Evolutionary conservation across 2,329 filamentous ascomycete genomes (phyloP).

Genomic region (Cadophora sp.): DNA sequence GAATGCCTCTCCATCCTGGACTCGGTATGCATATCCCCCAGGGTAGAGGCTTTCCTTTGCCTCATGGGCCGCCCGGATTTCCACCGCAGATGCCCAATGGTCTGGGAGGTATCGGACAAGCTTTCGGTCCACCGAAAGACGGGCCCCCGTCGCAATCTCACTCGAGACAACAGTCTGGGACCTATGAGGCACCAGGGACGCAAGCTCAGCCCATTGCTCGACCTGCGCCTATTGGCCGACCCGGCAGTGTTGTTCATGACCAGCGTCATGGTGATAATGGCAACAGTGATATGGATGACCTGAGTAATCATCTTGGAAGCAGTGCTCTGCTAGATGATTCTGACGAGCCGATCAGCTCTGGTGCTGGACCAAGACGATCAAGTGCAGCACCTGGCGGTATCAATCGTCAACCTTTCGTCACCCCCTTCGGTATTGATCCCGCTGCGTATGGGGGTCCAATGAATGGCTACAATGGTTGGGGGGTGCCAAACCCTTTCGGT

Average conservation of each 20-base stretch:
- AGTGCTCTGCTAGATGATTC: conserved; percentile 84
- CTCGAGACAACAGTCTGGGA: conserved; percentile 76
- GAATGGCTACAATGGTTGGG: conserved; percentile 43
- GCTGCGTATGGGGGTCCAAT: conserved; percentile 41
- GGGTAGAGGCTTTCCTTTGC: conserved; percentile 48
- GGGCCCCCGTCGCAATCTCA: conserved; percentile 61
- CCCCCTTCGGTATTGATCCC: conserved; percentile 44
- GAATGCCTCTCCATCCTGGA: conserved; percentile 61
- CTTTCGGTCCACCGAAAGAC: conserved; percentile 48
- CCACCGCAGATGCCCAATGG: conserved; percentile 51
- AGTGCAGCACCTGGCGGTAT: conserved; percentile 41
- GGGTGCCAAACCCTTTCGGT: conserved; percentile 44
- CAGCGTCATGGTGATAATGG: conserved; percentile 49
- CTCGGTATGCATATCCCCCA: conserved; percentile 66
- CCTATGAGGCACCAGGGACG: conserved; percentile 53
- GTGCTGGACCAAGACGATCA: conserved; percentile 45
- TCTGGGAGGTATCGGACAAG: conserved; percentile 49
- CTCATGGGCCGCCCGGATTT: conserved; percentile 62
- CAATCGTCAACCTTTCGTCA: conserved; percentile 40
- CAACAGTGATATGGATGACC: conserved; percentile 69
- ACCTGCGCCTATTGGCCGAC: conserved; percentile 87
- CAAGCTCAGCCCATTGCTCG: conserved; percentile 77
- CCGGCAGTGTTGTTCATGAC: conserved; percentile 72
- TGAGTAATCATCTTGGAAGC: conserved; percentile 84
- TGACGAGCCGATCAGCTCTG: conserved; percentile 58